A percentile compares a stretch with the other conserved stretches of the same genome.
These are phyloP conservation scores for Aspergillus ibericus DNA, from an alignment of 2,329 filamentous ascomycete genomes.

Conservation along the genomic window DNA sequence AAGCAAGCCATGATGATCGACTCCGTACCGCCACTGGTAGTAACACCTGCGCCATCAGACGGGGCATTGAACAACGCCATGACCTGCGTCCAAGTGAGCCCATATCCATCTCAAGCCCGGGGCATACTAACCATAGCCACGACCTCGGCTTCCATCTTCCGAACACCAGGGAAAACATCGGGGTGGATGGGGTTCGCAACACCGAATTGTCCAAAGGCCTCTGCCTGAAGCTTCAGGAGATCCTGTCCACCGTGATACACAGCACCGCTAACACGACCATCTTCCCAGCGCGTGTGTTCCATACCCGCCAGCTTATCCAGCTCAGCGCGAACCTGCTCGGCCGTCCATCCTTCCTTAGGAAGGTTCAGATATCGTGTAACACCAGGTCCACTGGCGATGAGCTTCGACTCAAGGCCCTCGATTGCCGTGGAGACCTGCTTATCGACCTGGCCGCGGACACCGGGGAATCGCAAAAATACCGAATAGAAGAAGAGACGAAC, in stretches of 20 bases:
- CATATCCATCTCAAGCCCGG: background rate
- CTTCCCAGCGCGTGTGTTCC: slow-evolving; percentile 96
- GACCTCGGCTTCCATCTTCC: slow-evolving; percentile 99
- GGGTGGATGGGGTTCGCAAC: slow-evolving; percentile 97
- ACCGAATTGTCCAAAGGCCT: slow-evolving; percentile 91
- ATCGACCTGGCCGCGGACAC: slow-evolving; percentile 81
- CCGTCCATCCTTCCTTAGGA: slow-evolving; percentile 78
- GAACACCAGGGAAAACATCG: slow-evolving; percentile 94
- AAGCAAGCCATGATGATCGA: slow-evolving; percentile 96
- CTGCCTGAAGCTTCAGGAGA: slow-evolving; percentile 79
- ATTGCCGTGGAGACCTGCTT: slow-evolving; percentile 80
- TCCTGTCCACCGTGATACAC: slow-evolving; percentile 92
- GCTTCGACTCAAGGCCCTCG: slow-evolving; percentile 76
- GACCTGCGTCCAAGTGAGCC: slow-evolving; percentile 43
- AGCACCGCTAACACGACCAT: slow-evolving; percentile 88
- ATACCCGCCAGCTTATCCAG: slow-evolving; percentile 75
- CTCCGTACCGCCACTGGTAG: slow-evolving; percentile 90
- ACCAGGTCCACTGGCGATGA: slow-evolving; percentile 71
- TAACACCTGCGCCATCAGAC: slow-evolving; percentile 78
- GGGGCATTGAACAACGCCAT: slow-evolving; percentile 87
- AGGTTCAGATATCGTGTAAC: slow-evolving; percentile 72
- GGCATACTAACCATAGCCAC: slow-evolving; percentile 78
- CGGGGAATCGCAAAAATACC: slow-evolving; percentile 80
- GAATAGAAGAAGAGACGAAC: slow-evolving; percentile 75
- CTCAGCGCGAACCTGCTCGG: slow-evolving; percentile 77